phyloP scores from a whole-genome alignment of 306 rosid species.

The Cucumis melo region DNA sequence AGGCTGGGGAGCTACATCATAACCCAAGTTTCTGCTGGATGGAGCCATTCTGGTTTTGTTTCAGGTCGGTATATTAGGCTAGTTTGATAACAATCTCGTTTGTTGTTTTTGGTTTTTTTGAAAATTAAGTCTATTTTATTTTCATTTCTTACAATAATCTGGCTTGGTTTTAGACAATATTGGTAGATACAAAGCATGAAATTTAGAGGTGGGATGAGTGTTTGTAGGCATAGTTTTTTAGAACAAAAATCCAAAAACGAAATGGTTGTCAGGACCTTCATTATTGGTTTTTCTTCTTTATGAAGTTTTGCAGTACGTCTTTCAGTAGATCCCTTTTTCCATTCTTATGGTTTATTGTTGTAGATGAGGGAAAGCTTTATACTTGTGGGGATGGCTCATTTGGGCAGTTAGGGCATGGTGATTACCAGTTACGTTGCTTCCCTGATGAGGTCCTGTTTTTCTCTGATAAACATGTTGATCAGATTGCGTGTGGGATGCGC shows the following conservation, averaged over 20 bases:
- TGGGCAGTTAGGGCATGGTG: conserved; percentile 98
- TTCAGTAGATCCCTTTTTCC: background rate
- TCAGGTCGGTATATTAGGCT: conserved; percentile 36
- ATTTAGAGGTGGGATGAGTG: too few relatives aligned
- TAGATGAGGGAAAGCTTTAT: conserved; percentile 50
- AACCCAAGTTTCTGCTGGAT: conserved; percentile 68
- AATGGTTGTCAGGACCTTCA: too few relatives aligned
- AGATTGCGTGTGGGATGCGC: conserved; percentile 85
- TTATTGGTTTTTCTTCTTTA: background rate
- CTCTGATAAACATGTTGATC: conserved; percentile 32
- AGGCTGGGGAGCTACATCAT: conserved; percentile 36
- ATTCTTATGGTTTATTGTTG: conserved; percentile 10
- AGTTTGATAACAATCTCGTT: too few relatives aligned
- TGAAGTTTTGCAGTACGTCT: background rate
- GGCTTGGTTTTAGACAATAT: too few relatives aligned
- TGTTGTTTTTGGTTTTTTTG: too few relatives aligned
- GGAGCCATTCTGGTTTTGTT: conserved; percentile 93
- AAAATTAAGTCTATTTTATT: too few relatives aligned
- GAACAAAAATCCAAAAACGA: too few relatives aligned
- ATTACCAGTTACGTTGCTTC: conserved; percentile 30
- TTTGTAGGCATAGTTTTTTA: too few relatives aligned
- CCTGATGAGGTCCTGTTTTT: conserved; percentile 53
- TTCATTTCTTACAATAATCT: too few relatives aligned
- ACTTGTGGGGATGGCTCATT: conserved; percentile 87
- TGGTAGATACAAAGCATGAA: too few relatives aligned